These are phyloP conservation scores for Zygoascus meyerae DNA, from an alignment of 1,139 yeast genomes.

Conservation along the genomic window DNA sequence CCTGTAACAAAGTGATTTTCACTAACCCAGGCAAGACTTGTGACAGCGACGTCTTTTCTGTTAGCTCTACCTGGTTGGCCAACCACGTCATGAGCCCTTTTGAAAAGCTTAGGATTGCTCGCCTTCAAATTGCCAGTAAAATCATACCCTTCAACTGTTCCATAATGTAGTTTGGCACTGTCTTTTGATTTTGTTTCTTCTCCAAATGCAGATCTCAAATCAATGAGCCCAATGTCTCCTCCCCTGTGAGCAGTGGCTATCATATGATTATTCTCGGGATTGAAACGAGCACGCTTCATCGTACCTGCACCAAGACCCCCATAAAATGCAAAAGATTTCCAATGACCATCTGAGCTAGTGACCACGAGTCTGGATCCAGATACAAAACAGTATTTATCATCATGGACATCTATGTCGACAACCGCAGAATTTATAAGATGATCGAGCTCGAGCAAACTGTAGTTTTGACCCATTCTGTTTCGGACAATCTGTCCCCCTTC, in stretches of 20 bases:
- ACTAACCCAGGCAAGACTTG: slow-evolving; percentile 21
- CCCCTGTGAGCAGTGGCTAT: slow-evolving; percentile 13
- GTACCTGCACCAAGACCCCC: slow-evolving; percentile 6
- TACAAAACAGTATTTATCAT: no score
- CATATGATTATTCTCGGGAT: slow-evolving; percentile 10
- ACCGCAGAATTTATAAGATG: no score
- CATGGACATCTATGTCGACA: no score
- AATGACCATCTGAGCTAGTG: background rate
- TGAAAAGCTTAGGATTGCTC: background rate
- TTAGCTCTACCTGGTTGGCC: background rate
- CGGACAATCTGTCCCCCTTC: no score
- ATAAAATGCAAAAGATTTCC: background rate
- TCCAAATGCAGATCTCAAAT: slow-evolving; percentile 8
- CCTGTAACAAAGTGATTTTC: slow-evolving; percentile 19
- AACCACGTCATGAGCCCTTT: slow-evolving; percentile 13
- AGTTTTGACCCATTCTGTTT: no score
- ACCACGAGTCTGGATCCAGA: no score
- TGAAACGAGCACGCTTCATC: slow-evolving; percentile 15
- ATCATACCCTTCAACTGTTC: slow-evolving; percentile 1
- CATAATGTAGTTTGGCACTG: no score
- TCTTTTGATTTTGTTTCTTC: background rate
- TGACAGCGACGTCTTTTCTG: slow-evolving; percentile 19
- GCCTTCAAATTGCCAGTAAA: background rate
- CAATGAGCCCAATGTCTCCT: slow-evolving; percentile 14
- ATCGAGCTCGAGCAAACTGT: no score